phyloP scores from a whole-genome alignment of 768 basidiomycete species.

The Amylocystis lapponica region DNA sequence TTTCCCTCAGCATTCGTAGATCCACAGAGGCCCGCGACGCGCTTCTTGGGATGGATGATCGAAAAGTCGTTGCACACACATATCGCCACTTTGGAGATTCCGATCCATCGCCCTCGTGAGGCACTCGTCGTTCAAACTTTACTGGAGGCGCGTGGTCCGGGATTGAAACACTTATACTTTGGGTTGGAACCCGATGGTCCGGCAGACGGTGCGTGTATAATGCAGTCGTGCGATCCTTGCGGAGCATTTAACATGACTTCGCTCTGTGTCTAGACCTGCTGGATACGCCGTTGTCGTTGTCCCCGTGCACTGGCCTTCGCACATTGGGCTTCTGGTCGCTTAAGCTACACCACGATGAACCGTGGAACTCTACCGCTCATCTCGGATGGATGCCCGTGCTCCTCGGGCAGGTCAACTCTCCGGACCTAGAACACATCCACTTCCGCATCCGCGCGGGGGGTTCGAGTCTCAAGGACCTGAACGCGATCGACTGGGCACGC shows the following conservation, averaged over 20 bases:
- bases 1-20: background rate
- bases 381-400: slow-evolving; percentile 1
- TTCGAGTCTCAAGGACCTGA: background rate
- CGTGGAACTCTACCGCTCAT: background rate
- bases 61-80: background rate
- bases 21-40: background rate
- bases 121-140: background rate
- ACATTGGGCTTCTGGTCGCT: slow-evolving; percentile 1
- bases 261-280: background rate
- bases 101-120: background rate
- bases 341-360: background rate
- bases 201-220: background rate
- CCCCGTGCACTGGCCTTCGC: slow-evolving; percentile 3
- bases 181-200: slow-evolving; percentile 3
- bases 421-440: slow-evolving; percentile 4
- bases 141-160: slow-evolving; percentile 6
- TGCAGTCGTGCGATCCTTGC: background rate
- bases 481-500: slow-evolving; percentile 7
- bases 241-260: background rate
- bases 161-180: slow-evolving; percentile 10
- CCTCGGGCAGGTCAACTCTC: background rate
- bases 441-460: slow-evolving; percentile 6
- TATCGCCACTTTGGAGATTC: slow-evolving; percentile 1
- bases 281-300: background rate
- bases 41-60: background rate